phyloP scores from a whole-genome alignment of 257 asterid genomes.

The Jacaranda copaia region DNA sequence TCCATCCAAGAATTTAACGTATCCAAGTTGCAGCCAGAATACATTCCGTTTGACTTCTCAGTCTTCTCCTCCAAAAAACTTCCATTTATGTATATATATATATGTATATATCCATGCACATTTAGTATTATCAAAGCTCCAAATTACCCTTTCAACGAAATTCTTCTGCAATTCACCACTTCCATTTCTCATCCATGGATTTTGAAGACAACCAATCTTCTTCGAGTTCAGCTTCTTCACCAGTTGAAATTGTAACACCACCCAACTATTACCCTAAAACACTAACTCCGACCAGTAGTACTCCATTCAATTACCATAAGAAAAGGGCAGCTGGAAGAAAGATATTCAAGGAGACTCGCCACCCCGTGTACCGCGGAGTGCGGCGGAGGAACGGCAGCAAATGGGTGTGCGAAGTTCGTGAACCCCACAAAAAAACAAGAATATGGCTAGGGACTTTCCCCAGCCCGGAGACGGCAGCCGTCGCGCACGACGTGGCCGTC shows the following conservation, averaged over 20 bases:
- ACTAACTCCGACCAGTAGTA: background rate
- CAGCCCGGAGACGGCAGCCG: conserved; percentile 61
- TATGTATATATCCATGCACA: background rate
- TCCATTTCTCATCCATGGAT: conserved; percentile 14
- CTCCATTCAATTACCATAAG: conserved; percentile 16
- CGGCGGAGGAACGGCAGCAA: conserved; percentile 39
- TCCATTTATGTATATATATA: background rate
- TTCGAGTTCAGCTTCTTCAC: conserved; percentile 21
- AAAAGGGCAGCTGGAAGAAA: conserved; percentile 40
- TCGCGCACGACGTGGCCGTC: conserved; percentile 66
- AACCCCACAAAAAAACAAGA: conserved; percentile 55
- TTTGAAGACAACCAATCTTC: background rate
- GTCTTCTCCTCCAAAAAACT: too few species aligned
- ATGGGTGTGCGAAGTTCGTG: conserved; percentile 46
- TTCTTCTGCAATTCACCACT: background rate
- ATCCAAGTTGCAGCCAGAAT: too few species aligned
- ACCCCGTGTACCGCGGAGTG: conserved; percentile 42
- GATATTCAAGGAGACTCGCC: conserved; percentile 42
- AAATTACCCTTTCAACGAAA: background rate
- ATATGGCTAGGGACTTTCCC: conserved; percentile 64
- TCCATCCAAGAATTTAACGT: too few species aligned
- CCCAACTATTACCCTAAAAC: background rate
- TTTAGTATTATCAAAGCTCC: background rate
- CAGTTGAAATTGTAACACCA: background rate
- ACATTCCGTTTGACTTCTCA: too few species aligned